Base-by-base conservation (phyloP, 345 rosid genomes). In the Limnanthes douglasii region DNA sequence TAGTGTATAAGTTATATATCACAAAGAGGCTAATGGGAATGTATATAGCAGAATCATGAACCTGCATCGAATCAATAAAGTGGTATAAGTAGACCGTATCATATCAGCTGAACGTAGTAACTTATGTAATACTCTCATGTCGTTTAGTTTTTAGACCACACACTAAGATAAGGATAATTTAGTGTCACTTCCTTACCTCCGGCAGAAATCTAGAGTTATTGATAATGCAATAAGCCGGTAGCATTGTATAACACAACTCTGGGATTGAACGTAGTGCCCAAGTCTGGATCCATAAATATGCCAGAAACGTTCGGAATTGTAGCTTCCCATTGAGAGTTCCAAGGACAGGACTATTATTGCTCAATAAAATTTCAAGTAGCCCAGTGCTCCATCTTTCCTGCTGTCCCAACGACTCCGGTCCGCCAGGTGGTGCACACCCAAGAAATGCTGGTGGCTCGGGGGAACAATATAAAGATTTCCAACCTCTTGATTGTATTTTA, bases 371-470 rank as follows among this genome's bases (percentile, higher is more conserved):
- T 55, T 86, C 92, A 4, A 70, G 70, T 8, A 70, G 3, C 4
- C 92, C 94, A 0, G 81, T 66, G 8, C 60, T 41, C 92, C 92
- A 86, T 35, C 86, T 61, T 40, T 70, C 69, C 15, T 56, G 59
- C 15, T 81, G 94, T 26, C 37, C 25, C 76, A 81, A 30, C 0
- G 56, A 34, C 3, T 34, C 53, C 0, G 81, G 70, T 2, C 71
- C 68, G 6, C 56, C 43, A 0, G 57, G 8, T 0, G 84, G 84
- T 6, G 64, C 54, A 36, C 70, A 69, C 0, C 96, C 92, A 6
- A 70, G 37, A 45, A 86, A 86, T 0, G 77, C 78, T 0, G 62
- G 69, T 9, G 75, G 77, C 0, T 72, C 8, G 0, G 73, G 81
- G 0, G 11, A 3, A 2, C 40, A 30, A 1, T 15, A 43, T 1